phyloP scores from a whole-genome alignment of 257 asterid species.

The Plantago ovata region DNA sequence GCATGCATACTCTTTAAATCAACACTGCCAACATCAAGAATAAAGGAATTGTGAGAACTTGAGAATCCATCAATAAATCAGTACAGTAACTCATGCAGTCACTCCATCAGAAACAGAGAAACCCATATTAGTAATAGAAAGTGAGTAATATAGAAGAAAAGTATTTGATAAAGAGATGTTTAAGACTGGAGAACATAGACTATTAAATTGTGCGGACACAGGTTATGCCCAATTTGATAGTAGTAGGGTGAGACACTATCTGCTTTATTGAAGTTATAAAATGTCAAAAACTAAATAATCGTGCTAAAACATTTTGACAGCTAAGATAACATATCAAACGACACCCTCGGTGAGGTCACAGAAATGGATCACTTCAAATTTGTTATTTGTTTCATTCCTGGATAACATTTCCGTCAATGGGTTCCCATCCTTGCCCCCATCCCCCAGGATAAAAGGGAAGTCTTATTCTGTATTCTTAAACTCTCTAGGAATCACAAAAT shows the following conservation, averaged over 20 bases:
- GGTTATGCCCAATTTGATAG: not conserved
- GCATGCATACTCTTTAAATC: conserved; percentile 93
- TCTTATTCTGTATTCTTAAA: no score
- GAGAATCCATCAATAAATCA: conserved; percentile 20
- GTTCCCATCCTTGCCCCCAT: not conserved
- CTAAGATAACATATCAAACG: not conserved
- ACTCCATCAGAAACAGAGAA: conserved; percentile 7
- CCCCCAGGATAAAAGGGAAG: not conserved
- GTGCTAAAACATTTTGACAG: not conserved
- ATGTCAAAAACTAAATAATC: not conserved
- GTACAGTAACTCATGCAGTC: conserved; percentile 6
- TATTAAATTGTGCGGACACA: not conserved
- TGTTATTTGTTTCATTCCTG: not conserved
- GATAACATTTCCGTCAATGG: not conserved
- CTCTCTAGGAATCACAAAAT: no score
- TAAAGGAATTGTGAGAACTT: conserved; percentile 21
- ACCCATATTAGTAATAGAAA: not conserved
- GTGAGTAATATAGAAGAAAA: not conserved
- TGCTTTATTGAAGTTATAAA: not conserved
- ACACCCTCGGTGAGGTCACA: not conserved
- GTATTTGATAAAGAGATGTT: not conserved
- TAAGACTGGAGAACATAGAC: not conserved
- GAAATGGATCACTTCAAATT: not conserved
- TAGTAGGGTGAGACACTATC: not conserved
- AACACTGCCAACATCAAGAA: conserved; percentile 54